phyloP scores from a whole-genome alignment of 2,329 filamentous ascomycete genomes.

The Xylariaceae sp. region DNA sequence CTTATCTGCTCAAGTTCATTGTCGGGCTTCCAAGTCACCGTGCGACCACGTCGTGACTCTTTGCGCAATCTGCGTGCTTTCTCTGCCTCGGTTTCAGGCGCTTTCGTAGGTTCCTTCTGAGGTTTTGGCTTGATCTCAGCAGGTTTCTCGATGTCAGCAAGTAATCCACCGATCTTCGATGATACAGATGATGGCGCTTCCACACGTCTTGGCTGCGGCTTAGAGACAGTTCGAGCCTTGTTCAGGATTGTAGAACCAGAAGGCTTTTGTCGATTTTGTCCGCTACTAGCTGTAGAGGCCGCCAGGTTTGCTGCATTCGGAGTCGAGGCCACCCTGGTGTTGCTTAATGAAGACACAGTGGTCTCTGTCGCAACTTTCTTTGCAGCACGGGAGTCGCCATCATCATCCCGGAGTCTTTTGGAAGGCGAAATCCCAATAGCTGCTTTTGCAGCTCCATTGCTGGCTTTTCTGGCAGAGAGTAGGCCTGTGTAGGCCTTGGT shows the following conservation, averaged over 20 bases:
- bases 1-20: constrained; percentile 64
- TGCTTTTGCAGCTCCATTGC: constrained; percentile 16
- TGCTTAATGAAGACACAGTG: constrained; percentile 28
- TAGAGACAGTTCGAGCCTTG: constrained; percentile 45
- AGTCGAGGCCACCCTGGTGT: constrained; percentile 31
- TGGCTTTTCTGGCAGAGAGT: constrained; percentile 28
- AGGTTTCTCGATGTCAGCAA: constrained; percentile 50
- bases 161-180: constrained; percentile 53
- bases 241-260: constrained; percentile 42
- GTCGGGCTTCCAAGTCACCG: constrained; percentile 70
- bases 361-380: constrained; percentile 40
- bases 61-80: constrained; percentile 67
- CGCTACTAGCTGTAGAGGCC: constrained; percentile 14
- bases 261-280: constrained; percentile 23
- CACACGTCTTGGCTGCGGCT: constrained; percentile 40
- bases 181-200: constrained; percentile 35
- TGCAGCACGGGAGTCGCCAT: constrained; percentile 34
- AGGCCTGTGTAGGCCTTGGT: constrained; percentile 28
- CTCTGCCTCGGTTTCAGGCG: constrained; percentile 65
- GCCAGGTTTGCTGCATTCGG: constrained; percentile 5
- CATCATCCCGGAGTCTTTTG: constrained; percentile 41
- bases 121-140: constrained; percentile 47
- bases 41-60: constrained; percentile 66
- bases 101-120: constrained; percentile 43
- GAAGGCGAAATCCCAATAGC: constrained; percentile 14